A percentile compares a stretch with the other conserved stretches of the same genome.
phyloP scores from a whole-genome alignment of 208 protist species.

The Leishmania gerbilli region DNA sequence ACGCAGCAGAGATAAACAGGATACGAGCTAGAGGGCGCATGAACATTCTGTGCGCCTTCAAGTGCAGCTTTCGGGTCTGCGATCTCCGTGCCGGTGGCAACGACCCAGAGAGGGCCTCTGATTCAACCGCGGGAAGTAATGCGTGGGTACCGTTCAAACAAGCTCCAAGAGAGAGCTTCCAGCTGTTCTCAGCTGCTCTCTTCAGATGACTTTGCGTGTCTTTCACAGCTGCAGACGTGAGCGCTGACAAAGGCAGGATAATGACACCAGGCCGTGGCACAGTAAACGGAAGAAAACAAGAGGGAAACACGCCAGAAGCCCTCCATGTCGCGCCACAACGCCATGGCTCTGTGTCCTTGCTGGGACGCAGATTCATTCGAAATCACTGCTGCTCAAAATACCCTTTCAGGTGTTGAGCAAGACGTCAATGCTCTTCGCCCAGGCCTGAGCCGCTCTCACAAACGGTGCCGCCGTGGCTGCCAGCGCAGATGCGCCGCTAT shows the following conservation, averaged over 20 bases:
- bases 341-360: background rate
- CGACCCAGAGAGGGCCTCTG: too few species aligned
- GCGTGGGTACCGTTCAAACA: background rate
- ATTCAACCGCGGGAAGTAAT: too few species aligned
- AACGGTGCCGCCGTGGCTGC: conserved; percentile 52
- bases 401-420: background rate
- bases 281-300: background rate
- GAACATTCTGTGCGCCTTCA: background rate
- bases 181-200: background rate
- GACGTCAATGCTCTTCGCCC: conserved; percentile 28
- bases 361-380: background rate
- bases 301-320: background rate
- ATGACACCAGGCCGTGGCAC: background rate
- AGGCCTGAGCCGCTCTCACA: conserved; percentile 43
- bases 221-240: background rate
- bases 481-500: conserved; percentile 51
- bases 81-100: background rate
- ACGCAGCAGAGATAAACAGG: background rate
- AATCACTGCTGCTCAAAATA: background rate
- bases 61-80: too few species aligned
- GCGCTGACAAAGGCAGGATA: background rate
- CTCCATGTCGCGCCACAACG: background rate
- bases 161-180: background rate
- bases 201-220: background rate
- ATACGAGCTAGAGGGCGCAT: background rate